These are phyloP conservation scores for Hansenula anomala DNA, from an alignment of 1,139 yeast genomes.

Conservation along the genomic window DNA sequence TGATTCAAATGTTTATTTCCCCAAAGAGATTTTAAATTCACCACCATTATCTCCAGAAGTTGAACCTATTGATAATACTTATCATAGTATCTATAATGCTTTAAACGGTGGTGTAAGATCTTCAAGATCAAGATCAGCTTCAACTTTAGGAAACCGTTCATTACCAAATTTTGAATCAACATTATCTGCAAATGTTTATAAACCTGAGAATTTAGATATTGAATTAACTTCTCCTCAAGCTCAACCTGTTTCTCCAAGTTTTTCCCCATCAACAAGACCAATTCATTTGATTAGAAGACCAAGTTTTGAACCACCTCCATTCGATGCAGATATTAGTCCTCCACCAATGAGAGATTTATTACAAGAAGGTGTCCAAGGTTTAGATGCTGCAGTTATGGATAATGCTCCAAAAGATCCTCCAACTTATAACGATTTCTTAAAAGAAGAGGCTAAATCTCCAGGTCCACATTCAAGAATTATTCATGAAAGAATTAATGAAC, in stretches of 20 bases:
- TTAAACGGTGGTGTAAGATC: slow-evolving; percentile 1
- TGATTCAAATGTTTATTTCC: slow-evolving; percentile 34
- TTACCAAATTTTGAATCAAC: slow-evolving; percentile 36
- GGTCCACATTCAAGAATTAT: slow-evolving; percentile 2
- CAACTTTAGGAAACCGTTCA: slow-evolving; percentile 27
- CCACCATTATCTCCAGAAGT: slow-evolving; percentile 55
- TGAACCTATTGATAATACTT: slow-evolving; percentile 34
- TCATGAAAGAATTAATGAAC: not conserved
- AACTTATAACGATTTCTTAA: slow-evolving; percentile 26
- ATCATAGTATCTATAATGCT: slow-evolving; percentile 10
- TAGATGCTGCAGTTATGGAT: slow-evolving; percentile 26
- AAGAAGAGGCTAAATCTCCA: slow-evolving; percentile 17
- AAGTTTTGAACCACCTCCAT: slow-evolving; percentile 24
- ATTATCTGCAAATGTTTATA: slow-evolving; percentile 54
- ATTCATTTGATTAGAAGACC: slow-evolving; percentile 22
- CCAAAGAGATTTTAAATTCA: slow-evolving; percentile 31
- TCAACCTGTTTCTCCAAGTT: slow-evolving; percentile 40
- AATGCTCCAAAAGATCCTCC: slow-evolving; percentile 36
- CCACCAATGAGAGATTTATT: slow-evolving; percentile 24
- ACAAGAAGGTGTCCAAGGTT: slow-evolving; percentile 3
- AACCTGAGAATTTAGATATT: slow-evolving; percentile 42
- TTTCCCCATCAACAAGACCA: slow-evolving; percentile 28
- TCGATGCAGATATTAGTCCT: slow-evolving; percentile 27
- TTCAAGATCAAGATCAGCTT: slow-evolving; percentile 12
- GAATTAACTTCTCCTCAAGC: slow-evolving; percentile 58